These are phyloP conservation scores for Lentinus tigrinus DNA, from an alignment of 768 basidiomycete species.

Conservation along the genomic window DNA sequence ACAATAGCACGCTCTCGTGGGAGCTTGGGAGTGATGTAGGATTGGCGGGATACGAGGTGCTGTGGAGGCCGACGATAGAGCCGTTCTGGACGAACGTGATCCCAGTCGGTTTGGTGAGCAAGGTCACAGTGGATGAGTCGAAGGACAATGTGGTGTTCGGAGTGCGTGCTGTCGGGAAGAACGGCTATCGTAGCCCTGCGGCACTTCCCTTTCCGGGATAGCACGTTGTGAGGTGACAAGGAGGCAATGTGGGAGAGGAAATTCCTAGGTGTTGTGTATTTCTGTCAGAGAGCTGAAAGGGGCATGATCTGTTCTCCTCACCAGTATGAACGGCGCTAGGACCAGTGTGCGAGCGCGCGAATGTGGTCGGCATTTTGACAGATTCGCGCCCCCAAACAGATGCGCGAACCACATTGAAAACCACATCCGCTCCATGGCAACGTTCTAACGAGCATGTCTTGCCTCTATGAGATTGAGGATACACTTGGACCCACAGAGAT, in stretches of 20 bases:
- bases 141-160: conserved; percentile 56
- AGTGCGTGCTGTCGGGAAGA: conserved; percentile 46
- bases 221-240: too few species aligned
- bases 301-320: neutral
- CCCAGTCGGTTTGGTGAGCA: conserved; percentile 43
- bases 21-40: conserved; percentile 37
- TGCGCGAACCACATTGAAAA: neutral
- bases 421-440: neutral
- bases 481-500: neutral
- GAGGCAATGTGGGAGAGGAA: too few species aligned
- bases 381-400: neutral
- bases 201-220: conserved; percentile 31
- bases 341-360: neutral
- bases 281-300: neutral
- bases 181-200: conserved; percentile 53
- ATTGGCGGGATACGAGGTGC: conserved; percentile 46
- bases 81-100: conserved; percentile 50
- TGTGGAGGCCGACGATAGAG: conserved; percentile 49
- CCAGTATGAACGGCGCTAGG: neutral
- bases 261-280: neutral
- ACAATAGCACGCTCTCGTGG: conserved; percentile 55
- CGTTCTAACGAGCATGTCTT: neutral
- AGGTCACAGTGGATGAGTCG: conserved; percentile 41
- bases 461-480: neutral
- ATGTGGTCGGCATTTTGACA: neutral